Base-by-base conservation (phyloP, 2,329 filamentous ascomycete species). In the Cryoendolithus antarcticus region DNA sequence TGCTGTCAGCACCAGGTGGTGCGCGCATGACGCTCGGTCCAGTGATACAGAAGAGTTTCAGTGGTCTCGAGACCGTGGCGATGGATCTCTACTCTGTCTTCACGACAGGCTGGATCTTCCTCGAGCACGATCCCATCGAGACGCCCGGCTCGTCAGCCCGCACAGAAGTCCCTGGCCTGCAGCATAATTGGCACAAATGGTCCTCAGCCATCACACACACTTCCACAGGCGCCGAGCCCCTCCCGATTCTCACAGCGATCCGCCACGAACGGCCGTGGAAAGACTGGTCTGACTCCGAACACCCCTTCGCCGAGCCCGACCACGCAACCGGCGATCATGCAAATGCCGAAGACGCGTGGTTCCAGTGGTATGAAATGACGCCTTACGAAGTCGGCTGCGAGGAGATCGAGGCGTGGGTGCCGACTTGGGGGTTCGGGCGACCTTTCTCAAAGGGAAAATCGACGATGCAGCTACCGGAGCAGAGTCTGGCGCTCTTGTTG, bases 381-480 rank as follows among this genome's bases (percentile, higher is more conserved):
- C 57, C 58, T 1, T 57, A 58, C 41, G 56, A 60, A 42, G 45
- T 60, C 28, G 55, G 56, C 21, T 59, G 57, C 39, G 58, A 60
- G 31, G 57, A 59, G 39, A 50, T 60, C n/a, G 47, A 51, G 42
- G 53, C 55, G 4, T 59, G 54, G 51, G 53, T 55, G 6, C 57
- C 58, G 7, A 59, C 55, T 5, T 61, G 57, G 56, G 58, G 48
- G 2, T 59, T 61, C 37, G 56, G 57, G 12, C 42, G 57, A 11
- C 56, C 55, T 1, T 60, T 59, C 44, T 43, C 53, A 4, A 41
- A 53, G n/a, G 52, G 52, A 12, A 54, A 47, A 37, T 56, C 53
- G 7, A 52, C 49, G 2, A 53, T 52, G 47, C 49, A 56, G 35
- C 42, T 57, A 6, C 56, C 55, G 5, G 56, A 60, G 41, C 57